A percentile compares a stretch with the other conserved stretches of the same genome.
phyloP scores from a whole-genome alignment of 1,139 yeast genomes.

The Debaryomycetaceae sp. region DNA sequence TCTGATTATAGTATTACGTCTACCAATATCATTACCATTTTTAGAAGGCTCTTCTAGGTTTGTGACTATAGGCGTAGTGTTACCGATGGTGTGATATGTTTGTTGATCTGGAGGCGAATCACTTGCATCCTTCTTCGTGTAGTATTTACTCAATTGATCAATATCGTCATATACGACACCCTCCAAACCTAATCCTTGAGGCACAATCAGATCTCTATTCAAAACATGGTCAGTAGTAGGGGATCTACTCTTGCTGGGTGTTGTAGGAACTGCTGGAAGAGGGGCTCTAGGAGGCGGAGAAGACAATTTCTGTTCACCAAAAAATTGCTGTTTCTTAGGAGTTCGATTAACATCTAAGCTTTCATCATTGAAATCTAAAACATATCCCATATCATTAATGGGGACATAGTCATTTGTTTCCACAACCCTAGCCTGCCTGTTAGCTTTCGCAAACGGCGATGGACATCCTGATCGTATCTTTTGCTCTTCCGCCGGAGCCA shows the following conservation, averaged over 20 bases:
- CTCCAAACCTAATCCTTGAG: conserved; percentile 41
- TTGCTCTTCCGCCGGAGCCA: conserved; percentile 13
- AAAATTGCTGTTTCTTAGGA: conserved; percentile 3
- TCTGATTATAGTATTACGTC: conserved; percentile 28
- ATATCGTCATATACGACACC: conserved; percentile 27
- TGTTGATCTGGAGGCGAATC: not conserved
- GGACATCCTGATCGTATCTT: conserved; percentile 26
- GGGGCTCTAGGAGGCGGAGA: conserved; percentile 39
- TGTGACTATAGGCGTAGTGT: conserved; percentile 35
- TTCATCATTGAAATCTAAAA: not conserved
- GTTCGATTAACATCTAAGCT: conserved; percentile 3
- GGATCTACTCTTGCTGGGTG: conserved; percentile 15
- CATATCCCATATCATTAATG: conserved; percentile 12
- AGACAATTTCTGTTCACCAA: conserved; percentile 7
- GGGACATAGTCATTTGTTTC: conserved; percentile 33
- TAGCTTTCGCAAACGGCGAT: conserved; percentile 44
- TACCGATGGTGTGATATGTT: conserved; percentile 6
- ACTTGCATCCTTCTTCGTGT: not conserved
- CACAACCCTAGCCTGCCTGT: conserved; percentile 47
- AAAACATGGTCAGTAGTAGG: conserved; percentile 9
- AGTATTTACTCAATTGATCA: conserved; percentile 1
- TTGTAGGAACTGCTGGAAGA: conserved; percentile 23
- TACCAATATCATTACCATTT: conserved; percentile 10
- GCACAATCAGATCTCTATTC: conserved; percentile 16
- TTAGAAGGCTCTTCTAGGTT: conserved; percentile 26